These are phyloP conservation scores for Solanum paucissectum DNA, from an alignment of 257 asterid species.

Conservation along the genomic window DNA sequence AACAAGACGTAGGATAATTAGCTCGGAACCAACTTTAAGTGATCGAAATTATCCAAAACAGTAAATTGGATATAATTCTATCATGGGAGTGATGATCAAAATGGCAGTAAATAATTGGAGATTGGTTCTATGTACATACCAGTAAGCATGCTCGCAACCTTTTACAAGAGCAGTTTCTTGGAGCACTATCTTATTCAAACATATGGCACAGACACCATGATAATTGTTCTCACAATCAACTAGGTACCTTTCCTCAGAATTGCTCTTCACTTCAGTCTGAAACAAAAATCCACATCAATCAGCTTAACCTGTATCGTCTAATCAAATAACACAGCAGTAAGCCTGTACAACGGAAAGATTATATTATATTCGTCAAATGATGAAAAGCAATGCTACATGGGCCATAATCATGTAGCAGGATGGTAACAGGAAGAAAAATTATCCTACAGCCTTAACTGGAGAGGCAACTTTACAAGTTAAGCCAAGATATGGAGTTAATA, in stretches of 20 bases:
- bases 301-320: neutral
- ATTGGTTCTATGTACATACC: constrained; percentile 43
- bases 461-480: neutral
- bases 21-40: neutral
- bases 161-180: constrained; percentile 90
- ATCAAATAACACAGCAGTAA: neutral
- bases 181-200: constrained; percentile 61
- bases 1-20: neutral
- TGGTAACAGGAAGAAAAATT: neutral
- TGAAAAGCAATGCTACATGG: neutral
- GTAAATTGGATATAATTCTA: neutral
- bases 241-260: constrained; percentile 20
- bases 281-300: constrained; percentile 7
- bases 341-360: neutral
- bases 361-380: neutral
- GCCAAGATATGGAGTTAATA: neutral
- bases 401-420: neutral
- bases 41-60: neutral
- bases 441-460: neutral
- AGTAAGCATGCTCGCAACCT: constrained; percentile 99
- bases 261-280: constrained; percentile 26
- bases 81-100: neutral
- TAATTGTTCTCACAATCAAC: constrained; percentile 20
- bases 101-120: constrained; percentile 2
- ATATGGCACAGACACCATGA: constrained; percentile 71